phyloP scores from a whole-genome alignment of 2,329 filamentous ascomycete species.

The Raffaelea deltoideospora region DNA sequence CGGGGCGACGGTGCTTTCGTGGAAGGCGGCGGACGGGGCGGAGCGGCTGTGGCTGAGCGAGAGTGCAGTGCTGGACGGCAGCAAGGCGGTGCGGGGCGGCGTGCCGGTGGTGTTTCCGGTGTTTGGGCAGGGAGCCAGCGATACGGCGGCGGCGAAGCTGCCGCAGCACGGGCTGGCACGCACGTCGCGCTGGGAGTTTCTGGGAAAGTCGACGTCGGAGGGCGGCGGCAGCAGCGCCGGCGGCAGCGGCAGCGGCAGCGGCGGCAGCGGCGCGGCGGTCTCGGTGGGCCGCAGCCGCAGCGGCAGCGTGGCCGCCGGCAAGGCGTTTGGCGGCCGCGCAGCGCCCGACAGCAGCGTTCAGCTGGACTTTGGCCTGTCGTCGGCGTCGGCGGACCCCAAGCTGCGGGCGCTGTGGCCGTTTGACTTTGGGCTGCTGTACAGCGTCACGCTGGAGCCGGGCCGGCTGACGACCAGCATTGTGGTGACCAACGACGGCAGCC shows the following conservation, averaged over 20 bases:
- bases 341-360: constrained; percentile 45
- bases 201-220: constrained; percentile 49
- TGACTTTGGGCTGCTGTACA: constrained; percentile 84
- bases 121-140: constrained; percentile 63
- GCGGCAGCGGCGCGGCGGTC: not conserved
- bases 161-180: constrained; percentile 94
- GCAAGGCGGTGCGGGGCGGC: constrained; percentile 78
- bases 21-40: constrained; percentile 61
- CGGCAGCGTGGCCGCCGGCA: constrained; percentile 15
- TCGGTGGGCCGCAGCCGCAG: not conserved
- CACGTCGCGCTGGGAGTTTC: constrained; percentile 79
- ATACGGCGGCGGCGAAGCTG: constrained; percentile 63
- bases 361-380: constrained; percentile 86
- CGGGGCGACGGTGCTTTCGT: constrained; percentile 83
- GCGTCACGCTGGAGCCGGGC: constrained; percentile 65
- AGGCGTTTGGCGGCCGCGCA: not conserved
- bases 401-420: constrained; percentile 65
- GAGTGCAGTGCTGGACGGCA: constrained; percentile 66
- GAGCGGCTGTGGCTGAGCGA: constrained; percentile 84
- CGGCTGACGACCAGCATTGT: constrained; percentile 69
- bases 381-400: constrained; percentile 52
- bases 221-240: not conserved
- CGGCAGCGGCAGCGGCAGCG: constrained; percentile 15
- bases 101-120: constrained; percentile 91
- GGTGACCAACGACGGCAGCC: constrained; percentile 72